Percentiles rank a stretch among this genome's conserved stretches.
Conservation (phyloP, 257 asterid species). For the Nicotiana undulata region DNA sequence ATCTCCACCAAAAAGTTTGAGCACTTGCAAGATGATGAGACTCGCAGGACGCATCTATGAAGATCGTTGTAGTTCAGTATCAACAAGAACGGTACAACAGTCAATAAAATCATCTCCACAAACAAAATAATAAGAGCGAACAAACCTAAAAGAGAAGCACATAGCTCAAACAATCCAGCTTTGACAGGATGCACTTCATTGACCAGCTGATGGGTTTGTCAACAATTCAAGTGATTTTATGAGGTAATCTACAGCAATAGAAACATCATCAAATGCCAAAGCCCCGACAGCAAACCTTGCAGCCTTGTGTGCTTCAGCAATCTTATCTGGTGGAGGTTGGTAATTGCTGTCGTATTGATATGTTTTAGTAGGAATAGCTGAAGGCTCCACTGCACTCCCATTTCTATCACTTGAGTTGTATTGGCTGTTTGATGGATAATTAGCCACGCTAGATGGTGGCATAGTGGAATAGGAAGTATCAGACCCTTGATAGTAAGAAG, state of each 20-base stretch:
- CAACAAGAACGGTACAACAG: not conserved
- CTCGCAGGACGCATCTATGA: not conserved
- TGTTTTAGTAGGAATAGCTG: conserved; percentile 24
- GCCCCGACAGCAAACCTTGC: conserved; percentile 91
- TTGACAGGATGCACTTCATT: not conserved
- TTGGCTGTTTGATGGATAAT: conserved; percentile 38
- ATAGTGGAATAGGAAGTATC: conserved; percentile 40
- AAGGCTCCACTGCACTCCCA: conserved; percentile 33
- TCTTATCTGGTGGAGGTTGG: conserved; percentile 76
- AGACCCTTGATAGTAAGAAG: conserved; percentile 56
- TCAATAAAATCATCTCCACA: not conserved
- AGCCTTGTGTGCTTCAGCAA: conserved; percentile 87
- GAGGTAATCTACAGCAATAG: conserved; percentile 64
- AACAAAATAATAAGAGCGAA: not conserved
- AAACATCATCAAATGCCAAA: conserved; percentile 73
- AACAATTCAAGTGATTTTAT: conserved; percentile 72
- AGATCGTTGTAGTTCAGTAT: not conserved
- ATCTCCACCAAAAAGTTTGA: not conserved
- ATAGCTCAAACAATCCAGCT: not conserved
- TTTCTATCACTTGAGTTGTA: conserved; percentile 34
- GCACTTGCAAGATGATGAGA: not conserved
- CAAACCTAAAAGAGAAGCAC: not conserved
- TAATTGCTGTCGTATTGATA: conserved; percentile 64
- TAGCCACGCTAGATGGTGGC: conserved; percentile 27
- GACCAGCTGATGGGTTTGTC: conserved; percentile 62